These are phyloP conservation scores for Colletotrichum sp. DNA, from an alignment of 2,329 filamentous ascomycete species.

Conservation along the genomic window DNA sequence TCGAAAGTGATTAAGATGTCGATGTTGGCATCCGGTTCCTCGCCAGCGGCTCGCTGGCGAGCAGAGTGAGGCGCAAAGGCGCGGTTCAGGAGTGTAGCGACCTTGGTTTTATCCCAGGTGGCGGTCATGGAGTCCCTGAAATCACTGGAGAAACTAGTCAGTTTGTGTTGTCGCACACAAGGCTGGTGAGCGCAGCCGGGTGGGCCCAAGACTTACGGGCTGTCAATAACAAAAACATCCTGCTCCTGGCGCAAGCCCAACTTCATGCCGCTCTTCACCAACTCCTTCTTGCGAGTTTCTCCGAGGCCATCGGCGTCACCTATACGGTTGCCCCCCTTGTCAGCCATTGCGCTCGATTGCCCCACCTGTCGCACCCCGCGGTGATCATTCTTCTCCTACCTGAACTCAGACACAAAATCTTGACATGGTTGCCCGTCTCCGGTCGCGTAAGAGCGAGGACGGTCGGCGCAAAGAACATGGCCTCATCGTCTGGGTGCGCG, in stretches of 20 bases:
- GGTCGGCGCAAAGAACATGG: constrained; percentile 98
- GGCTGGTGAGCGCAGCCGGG: neutral
- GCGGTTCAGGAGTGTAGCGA: constrained; percentile 72
- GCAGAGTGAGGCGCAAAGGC: constrained; percentile 75
- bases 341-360: constrained; percentile 5
- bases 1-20: constrained; percentile 94
- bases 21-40: constrained; percentile 60
- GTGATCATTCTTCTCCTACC: constrained; percentile 49
- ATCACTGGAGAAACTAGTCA: constrained; percentile 44
- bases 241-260: constrained; percentile 77
- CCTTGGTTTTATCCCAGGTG: constrained; percentile 74
- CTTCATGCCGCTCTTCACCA: constrained; percentile 78
- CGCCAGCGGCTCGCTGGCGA: constrained; percentile 32
- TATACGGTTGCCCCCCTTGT: constrained; percentile 32
- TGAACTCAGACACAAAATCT: constrained; percentile 91
- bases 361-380: constrained; percentile 25
- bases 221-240: constrained; percentile 87
- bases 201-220: constrained; percentile 56
- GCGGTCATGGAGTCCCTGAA: constrained; percentile 91
- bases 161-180: neutral
- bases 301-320: constrained; percentile 89
- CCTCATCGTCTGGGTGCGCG: constrained; percentile 97
- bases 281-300: constrained; percentile 80
- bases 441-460: constrained; percentile 84
- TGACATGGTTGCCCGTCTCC: constrained; percentile 84